Evolutionary conservation across 1,139 yeast genomes (phyloP).

Genomic region (Geotrichum australiense): DNA sequence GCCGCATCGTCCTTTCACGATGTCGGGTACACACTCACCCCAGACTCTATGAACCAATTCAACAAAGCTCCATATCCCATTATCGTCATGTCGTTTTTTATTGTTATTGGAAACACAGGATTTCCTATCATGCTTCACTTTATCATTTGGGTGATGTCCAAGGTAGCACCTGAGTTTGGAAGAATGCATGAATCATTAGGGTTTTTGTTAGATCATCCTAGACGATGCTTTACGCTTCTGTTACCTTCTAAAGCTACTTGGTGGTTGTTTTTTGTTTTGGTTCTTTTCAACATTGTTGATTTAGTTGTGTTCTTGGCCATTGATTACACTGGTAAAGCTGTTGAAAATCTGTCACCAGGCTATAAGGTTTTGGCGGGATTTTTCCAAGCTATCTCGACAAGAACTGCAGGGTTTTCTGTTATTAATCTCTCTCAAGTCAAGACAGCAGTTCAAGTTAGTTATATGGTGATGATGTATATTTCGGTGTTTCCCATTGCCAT

Average conservation of each 20-base stretch:
- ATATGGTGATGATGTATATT: conserved; percentile 95
- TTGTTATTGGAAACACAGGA: conserved; percentile 89
- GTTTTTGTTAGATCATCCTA: conserved; percentile 85
- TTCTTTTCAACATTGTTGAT: conserved; percentile 70
- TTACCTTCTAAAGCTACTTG: conserved; percentile 92
- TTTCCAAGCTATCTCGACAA: conserved; percentile 83
- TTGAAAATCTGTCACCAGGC: conserved; percentile 54
- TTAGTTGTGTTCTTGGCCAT: conserved; percentile 72
- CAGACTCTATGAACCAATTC: conserved; percentile 68
- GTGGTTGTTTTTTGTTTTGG: conserved; percentile 77
- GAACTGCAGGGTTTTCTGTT: conserved; percentile 86
- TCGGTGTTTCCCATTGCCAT: conserved; percentile 94
- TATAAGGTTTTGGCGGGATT: conserved; percentile 71
- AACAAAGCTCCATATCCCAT: conserved; percentile 56
- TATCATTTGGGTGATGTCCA: conserved; percentile 71
- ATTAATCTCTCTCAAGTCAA: conserved; percentile 64
- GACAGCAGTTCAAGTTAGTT: conserved; percentile 88
- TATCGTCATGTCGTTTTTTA: conserved; percentile 55
- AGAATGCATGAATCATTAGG: conserved; percentile 60
- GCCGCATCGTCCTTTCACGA: conserved; percentile 74
- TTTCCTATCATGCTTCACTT: conserved; percentile 77
- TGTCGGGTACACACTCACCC: conserved; percentile 72
- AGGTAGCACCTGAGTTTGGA: conserved; percentile 52
- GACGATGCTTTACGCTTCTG: conserved; percentile 87
- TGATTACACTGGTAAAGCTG: conserved; percentile 48